Evolutionary conservation across 441 rosid genomes (phyloP).

Genomic region (Populus hybrid): DNA sequence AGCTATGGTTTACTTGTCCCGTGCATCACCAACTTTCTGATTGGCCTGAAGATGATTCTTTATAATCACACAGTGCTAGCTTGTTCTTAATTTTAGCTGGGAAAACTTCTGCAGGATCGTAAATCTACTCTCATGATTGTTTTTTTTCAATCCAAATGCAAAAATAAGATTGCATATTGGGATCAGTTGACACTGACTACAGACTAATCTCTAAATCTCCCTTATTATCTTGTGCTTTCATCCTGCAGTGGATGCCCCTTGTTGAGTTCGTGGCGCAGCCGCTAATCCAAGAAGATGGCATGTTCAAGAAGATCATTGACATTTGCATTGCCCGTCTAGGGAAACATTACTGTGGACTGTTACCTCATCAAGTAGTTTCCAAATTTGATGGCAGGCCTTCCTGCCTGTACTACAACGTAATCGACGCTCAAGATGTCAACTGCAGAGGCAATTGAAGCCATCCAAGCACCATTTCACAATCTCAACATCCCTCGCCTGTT

Average conservation of each 20-base stretch:
- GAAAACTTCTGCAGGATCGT: too few species aligned
- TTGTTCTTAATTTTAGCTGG: background rate
- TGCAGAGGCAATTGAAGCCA: conserved; percentile 35
- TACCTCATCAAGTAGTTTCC: conserved; percentile 65
- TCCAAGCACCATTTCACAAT: background rate
- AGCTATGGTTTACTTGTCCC: background rate
- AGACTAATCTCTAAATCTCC: conserved; percentile 1
- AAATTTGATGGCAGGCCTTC: conserved; percentile 70
- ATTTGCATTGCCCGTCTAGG: conserved; percentile 67
- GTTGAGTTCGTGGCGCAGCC: conserved; percentile 79
- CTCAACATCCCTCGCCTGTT: background rate
- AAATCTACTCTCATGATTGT: background rate
- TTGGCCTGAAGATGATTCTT: background rate
- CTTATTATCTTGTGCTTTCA: background rate
- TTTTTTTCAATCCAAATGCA: background rate
- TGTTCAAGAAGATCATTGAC: conserved; percentile 84
- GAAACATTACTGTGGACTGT: conserved; percentile 72
- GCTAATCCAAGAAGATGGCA: conserved; percentile 56
- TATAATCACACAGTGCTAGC: background rate
- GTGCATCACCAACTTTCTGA: background rate
- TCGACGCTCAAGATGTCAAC: conserved; percentile 33
- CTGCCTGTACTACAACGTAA: conserved; percentile 68
- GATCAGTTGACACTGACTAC: background rate
- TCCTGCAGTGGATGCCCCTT: conserved; percentile 87
- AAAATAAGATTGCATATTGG: background rate